Evolutionary conservation across 140 eudicot genomes (phyloP), one percentile per base, ranked within the genome.

Genomic region (Anethum foeniculum): DNA sequence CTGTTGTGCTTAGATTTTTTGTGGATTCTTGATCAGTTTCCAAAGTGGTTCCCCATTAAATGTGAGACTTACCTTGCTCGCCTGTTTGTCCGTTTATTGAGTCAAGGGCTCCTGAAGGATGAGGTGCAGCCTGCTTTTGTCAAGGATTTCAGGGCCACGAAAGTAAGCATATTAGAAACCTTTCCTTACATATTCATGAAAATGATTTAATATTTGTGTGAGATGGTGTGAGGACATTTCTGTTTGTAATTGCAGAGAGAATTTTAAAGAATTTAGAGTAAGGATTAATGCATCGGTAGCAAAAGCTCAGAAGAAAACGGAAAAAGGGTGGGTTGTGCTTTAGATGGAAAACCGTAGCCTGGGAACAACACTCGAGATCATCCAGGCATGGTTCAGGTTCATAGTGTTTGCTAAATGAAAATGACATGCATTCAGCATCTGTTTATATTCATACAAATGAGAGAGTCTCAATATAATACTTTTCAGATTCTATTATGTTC

Each of bases 11-110:
- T 95, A 41, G 98, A 91, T 1, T 52, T 93, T 51, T 93, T 98
- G 1, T 95, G 99, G 99, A 93, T 95, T 16, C 99, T 95, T 25
- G 99, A 95, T 41, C 99, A 95, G 86, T 95, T 95, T 85, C 98
- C 97, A 10, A 95, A 95, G 82, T 93, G 99, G 97, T 84, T 76
- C 82, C 99, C 97, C 8, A 93, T 95, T 43, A 91, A 87, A 87
- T 93, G 98, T 0, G 99, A 95, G 77, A 95, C 98, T 58, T 95
- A 95, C 88, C 80, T 95, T 74, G 98, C 91, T 79, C 96, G 98
- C 56, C 89, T 95, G 18, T 81, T 97, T 4, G 25, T 95, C n/a
- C n/a, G n/a, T n/a, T n/a, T n/a, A 84, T 95, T 15, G 98, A 95
- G 90, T 97, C 97, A 2, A 86, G 99, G 83, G 90, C 97, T 18